Base-by-base conservation (phyloP, 352 stramenopile species). In the Aphanomyces astaci region DNA sequence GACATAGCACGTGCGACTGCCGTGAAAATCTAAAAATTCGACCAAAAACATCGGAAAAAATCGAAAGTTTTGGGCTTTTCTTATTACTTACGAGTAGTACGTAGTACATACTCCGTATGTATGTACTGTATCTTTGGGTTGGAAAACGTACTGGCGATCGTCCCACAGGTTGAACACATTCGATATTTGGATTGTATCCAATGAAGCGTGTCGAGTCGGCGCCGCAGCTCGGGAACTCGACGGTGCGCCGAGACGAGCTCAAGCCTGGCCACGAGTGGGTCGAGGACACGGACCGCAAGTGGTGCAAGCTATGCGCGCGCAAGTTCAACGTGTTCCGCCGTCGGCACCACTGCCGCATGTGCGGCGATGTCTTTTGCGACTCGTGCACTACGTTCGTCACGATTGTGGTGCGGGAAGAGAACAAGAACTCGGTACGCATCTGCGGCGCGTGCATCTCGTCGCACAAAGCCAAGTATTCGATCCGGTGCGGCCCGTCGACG, bases 271-370 rank as follows among this genome's bases (percentile, higher is more conserved):
- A 75, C 24, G 76, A 89, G 63, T 93, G 82, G 85, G 78, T 92
- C 74, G 82, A 83, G 52, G 81, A 86, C 45, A 79, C 89, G 5
- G 72, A 84, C 45, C 81, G 82, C 0, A 63, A 80, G 43, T 77
- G 85, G 63, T 95, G 87, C 72, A 90, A 86, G 64, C 92, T 87
- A 65, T 95, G 87, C 53, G 74, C 84, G 19, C 75, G 76, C 53
- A 89, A 81, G 72, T 94, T 95, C 63, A 81, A 77, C 1, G 78
- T 84, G 0, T 91, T 95, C 49, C 78, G 76, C 28, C 73, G 88
- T 36, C 87, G 89, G 66, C 82, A 90, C 53, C 84, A 95, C 67
- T 95, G 87, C 55, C 85, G 84, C 33, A 82, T 73, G 0, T 95
- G 87, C 36, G 86, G 85, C 11, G 84, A 92, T 30, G 75, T 95